A percentile compares a stretch with the other conserved stretches of the same genome.
Evolutionary conservation across 2,329 filamentous ascomycete genomes (phyloP).

Genomic region (Stylonectria norvegica): DNA sequence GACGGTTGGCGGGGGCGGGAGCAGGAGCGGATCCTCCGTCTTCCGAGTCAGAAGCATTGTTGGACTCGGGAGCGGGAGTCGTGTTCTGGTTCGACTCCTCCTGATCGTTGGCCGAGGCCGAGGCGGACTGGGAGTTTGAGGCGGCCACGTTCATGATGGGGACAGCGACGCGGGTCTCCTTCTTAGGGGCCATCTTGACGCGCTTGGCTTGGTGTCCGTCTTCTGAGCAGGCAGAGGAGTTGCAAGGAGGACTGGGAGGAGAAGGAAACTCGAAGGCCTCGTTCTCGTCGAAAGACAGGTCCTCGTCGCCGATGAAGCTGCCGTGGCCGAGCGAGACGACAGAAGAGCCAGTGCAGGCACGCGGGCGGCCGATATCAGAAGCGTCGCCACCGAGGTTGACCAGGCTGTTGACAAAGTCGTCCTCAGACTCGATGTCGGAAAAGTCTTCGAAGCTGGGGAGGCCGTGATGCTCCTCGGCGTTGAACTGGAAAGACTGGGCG

Average conservation of each 20-base stretch:
- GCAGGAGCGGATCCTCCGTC: constrained; percentile 38
- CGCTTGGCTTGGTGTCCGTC: constrained; percentile 57
- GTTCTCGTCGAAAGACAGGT: constrained; percentile 71
- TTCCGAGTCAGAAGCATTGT: constrained; percentile 43
- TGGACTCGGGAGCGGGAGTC: constrained; percentile 37
- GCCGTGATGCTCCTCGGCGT: constrained; percentile 48
- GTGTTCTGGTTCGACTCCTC: constrained; percentile 36
- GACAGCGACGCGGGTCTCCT: constrained; percentile 34
- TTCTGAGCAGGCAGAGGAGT: constrained; percentile 38
- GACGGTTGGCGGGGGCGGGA: constrained; percentile 71
- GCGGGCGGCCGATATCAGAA: constrained; percentile 65
- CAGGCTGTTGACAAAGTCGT: constrained; percentile 72
- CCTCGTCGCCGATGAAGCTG: constrained; percentile 71
- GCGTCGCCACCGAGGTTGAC: constrained; percentile 58
- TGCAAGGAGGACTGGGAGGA: constrained; percentile 57
- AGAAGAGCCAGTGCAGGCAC: constrained; percentile 64
- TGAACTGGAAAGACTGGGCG: constrained; percentile 50
- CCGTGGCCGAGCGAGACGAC: constrained; percentile 70
- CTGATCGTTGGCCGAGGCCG: too few relatives aligned
- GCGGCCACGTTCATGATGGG: constrained; percentile 43
- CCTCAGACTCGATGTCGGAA: constrained; percentile 86
- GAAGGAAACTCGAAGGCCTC: constrained; percentile 58
- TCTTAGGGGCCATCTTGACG: constrained; percentile 50
- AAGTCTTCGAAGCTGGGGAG: constrained; percentile 79
- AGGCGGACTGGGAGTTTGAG: constrained; percentile 33